These are phyloP conservation scores for Typha latifolia DNA, from an alignment of 176 grass and related monocot genomes.

Conservation along the genomic window DNA sequence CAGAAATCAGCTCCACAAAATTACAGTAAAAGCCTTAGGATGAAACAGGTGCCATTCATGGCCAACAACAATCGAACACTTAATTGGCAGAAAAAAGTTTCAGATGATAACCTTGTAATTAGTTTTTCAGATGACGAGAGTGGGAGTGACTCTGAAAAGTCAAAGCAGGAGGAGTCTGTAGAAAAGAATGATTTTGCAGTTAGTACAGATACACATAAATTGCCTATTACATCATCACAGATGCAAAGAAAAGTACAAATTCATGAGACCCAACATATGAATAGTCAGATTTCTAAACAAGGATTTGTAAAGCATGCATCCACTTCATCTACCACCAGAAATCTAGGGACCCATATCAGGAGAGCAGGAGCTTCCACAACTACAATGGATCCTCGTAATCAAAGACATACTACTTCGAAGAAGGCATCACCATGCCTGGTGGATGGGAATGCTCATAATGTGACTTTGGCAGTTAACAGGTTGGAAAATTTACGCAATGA, in stretches of 20 bases:
- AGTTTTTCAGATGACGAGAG: slow-evolving; percentile 91
- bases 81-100: slow-evolving; percentile 62
- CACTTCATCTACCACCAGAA: slow-evolving; percentile 28
- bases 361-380: slow-evolving; percentile 28
- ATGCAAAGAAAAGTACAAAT: slow-evolving; percentile 21
- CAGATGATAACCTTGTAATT: slow-evolving; percentile 78
- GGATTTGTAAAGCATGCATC: slow-evolving; percentile 26
- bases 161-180: slow-evolving; percentile 19
- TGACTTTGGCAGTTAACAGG: slow-evolving; percentile 34
- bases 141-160: slow-evolving; percentile 49
- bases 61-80: slow-evolving; percentile 53
- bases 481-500: slow-evolving; percentile 76
- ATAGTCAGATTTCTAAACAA: slow-evolving; percentile 22
- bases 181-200: slow-evolving; percentile 26
- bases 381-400: slow-evolving; percentile 30
- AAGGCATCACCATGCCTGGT: slow-evolving; percentile 31
- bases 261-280: slow-evolving; percentile 24
- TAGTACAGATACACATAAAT: slow-evolving; percentile 25
- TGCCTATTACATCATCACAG: slow-evolving; percentile 11
- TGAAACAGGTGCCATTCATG: slow-evolving; percentile 53
- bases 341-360: slow-evolving; percentile 19
- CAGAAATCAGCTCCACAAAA: slow-evolving; percentile 30
- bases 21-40: slow-evolving; percentile 45
- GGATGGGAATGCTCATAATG: slow-evolving; percentile 25
- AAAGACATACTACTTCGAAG: slow-evolving; percentile 32